These are phyloP conservation scores for Amaranthus tricolor DNA, from an alignment of 179 eudicot species.

Conservation along the genomic window DNA sequence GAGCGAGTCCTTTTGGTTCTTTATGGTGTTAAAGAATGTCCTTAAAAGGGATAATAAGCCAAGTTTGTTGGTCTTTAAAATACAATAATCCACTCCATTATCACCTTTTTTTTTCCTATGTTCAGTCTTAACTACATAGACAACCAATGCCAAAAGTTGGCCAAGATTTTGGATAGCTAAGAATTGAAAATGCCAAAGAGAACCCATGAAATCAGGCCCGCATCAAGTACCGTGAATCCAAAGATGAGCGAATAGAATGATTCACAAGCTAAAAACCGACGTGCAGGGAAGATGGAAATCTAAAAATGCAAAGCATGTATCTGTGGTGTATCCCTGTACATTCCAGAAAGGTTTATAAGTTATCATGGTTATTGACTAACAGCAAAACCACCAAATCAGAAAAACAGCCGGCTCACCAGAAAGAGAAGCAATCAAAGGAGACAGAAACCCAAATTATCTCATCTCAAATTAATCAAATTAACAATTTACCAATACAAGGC, in stretches of 20 bases:
- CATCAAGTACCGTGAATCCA: not conserved
- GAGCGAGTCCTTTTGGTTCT: too few species aligned
- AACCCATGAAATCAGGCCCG: not conserved
- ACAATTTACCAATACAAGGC: conserved; percentile 22
- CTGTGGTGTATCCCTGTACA: conserved; percentile 7
- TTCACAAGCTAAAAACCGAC: not conserved
- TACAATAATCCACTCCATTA: too few species aligned
- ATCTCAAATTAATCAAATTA: conserved; percentile 18
- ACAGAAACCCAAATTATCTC: conserved; percentile 8
- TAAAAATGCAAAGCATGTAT: not conserved
- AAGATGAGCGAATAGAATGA: not conserved
- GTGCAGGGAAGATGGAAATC: not conserved
- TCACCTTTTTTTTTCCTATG: not conserved
- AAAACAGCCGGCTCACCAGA: not conserved
- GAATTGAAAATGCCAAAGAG: not conserved
- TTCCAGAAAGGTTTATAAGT: not conserved
- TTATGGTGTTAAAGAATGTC: too few species aligned
- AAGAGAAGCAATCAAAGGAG: not conserved
- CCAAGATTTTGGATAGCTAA: not conserved
- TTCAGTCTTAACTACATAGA: not conserved
- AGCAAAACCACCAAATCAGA: conserved; percentile 10
- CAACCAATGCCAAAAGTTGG: not conserved
- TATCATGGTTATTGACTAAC: conserved; percentile 2
- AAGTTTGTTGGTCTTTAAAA: too few species aligned
- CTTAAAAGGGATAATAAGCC: too few species aligned